phyloP scores from a whole-genome alignment of 2,329 filamentous ascomycete genomes.

The Pyricularia sp. region DNA sequence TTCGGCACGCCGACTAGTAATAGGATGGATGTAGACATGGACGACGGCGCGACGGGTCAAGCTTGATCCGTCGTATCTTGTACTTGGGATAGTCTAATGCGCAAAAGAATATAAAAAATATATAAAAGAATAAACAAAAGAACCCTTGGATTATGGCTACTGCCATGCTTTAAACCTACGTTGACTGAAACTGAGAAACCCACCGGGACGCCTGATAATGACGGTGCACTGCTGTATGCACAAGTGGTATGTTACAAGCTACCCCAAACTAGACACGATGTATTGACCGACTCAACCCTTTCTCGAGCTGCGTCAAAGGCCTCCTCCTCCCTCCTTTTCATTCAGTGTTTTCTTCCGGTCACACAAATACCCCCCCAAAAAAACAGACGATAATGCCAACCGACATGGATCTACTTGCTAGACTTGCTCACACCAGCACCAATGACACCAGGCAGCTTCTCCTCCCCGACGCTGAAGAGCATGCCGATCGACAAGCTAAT shows the following conservation, averaged over 20 bases:
- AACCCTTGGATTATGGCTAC: background rate
- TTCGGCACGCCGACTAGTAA: conserved; percentile 33
- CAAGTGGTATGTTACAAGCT: background rate
- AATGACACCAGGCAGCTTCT: conserved; percentile 87
- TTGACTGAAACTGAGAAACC: background rate
- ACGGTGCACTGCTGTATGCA: background rate
- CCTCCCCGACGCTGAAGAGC: conserved; percentile 74
- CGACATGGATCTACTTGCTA: conserved; percentile 39
- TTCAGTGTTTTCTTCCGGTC: background rate
- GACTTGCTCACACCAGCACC: conserved; percentile 77
- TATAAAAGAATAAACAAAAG: no score
- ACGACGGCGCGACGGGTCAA: conserved; percentile 11
- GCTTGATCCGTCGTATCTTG: background rate
- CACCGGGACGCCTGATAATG: background rate
- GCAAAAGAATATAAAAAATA: no score
- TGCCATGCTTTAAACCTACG: background rate
- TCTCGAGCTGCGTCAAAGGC: background rate
- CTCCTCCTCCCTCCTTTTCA: background rate
- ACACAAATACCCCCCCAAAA: background rate
- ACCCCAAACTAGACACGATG: background rate
- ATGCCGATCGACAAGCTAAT: conserved; percentile 65
- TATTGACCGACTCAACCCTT: background rate
- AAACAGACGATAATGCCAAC: background rate
- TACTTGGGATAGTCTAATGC: background rate
- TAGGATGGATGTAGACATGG: conserved; percentile 14